These are phyloP conservation scores for Limonium bicolor DNA, from an alignment of 148 eudicot species.

Conservation along the genomic window DNA sequence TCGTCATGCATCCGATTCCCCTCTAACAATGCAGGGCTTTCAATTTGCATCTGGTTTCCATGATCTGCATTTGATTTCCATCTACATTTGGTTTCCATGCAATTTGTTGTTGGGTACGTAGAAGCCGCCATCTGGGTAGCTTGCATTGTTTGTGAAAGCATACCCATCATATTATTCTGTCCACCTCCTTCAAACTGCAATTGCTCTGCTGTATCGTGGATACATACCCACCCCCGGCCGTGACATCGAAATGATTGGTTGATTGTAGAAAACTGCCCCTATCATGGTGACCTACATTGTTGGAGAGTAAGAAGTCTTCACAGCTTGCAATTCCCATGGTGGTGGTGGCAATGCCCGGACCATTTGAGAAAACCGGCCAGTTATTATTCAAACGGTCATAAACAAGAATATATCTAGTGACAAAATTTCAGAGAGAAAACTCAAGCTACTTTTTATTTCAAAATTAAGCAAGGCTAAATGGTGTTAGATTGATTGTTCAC, in stretches of 20 bases:
- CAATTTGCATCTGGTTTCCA: no score
- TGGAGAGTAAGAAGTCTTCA: slow-evolving; percentile 24
- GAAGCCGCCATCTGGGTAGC: slow-evolving; percentile 58
- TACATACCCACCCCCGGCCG: no score
- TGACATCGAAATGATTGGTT: slow-evolving; percentile 19
- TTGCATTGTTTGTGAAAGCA: slow-evolving; percentile 38
- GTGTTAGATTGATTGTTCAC: no score
- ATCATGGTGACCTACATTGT: slow-evolving; percentile 25
- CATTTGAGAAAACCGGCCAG: slow-evolving; percentile 43
- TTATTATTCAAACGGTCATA: not conserved
- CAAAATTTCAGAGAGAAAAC: no score
- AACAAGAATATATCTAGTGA: no score
- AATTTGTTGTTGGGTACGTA: slow-evolving; percentile 15
- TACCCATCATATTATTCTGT: no score
- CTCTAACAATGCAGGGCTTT: slow-evolving; percentile 35
- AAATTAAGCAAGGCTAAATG: no score
- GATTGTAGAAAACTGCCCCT: slow-evolving; percentile 21
- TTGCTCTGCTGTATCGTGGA: slow-evolving; percentile 26
- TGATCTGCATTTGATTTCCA: no score
- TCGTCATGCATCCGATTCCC: no score
- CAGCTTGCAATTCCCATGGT: slow-evolving; percentile 82
- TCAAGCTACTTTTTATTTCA: no score
- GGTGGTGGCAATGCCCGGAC: slow-evolving; percentile 68
- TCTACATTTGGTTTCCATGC: slow-evolving; percentile 3
- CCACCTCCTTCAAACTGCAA: slow-evolving; percentile 41